Percentiles rank a stretch among this genome's conserved stretches.
phyloP scores from a whole-genome alignment of 352 stramenopile genomes.

The Phytopythium litorale region DNA sequence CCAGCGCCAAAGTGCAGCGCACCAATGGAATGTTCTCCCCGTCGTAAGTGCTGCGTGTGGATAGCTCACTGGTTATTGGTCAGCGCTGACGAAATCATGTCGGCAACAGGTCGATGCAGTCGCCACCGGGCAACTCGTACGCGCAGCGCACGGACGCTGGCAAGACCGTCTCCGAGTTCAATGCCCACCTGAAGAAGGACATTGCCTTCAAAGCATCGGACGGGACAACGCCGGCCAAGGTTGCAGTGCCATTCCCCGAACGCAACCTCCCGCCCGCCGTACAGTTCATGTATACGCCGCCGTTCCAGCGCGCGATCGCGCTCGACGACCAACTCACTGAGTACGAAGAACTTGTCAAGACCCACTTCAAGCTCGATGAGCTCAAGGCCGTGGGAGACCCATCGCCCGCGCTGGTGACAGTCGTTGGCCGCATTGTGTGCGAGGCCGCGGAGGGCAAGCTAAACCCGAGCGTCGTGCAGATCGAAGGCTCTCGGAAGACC shows the following conservation, averaged over 20 bases:
- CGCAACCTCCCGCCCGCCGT: slow-evolving; percentile 55
- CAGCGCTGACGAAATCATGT: not conserved
- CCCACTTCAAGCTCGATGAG: slow-evolving; percentile 55
- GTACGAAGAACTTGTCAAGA: slow-evolving; percentile 72
- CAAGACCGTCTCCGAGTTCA: slow-evolving; percentile 79
- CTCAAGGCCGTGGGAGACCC: slow-evolving; percentile 68
- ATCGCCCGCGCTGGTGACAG: slow-evolving; percentile 66
- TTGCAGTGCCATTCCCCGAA: slow-evolving; percentile 46
- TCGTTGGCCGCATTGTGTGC: slow-evolving; percentile 81
- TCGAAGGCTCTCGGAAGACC: slow-evolving; percentile 79
- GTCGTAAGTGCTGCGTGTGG: slow-evolving; percentile 22
- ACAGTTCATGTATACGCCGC: slow-evolving; percentile 84
- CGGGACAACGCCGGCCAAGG: not conserved
- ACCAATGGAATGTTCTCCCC: slow-evolving; percentile 74
- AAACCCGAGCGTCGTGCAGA: slow-evolving; percentile 75
- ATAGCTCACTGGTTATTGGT: not conserved
- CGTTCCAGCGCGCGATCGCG: slow-evolving; percentile 70
- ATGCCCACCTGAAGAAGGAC: slow-evolving; percentile 62
- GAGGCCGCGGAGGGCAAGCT: slow-evolving; percentile 81
- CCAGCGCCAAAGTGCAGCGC: slow-evolving; percentile 46
- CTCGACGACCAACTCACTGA: slow-evolving; percentile 74
- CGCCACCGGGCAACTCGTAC: slow-evolving; percentile 63
- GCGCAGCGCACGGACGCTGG: slow-evolving; percentile 74
- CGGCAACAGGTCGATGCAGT: slow-evolving; percentile 49
- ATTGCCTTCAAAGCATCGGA: slow-evolving; percentile 20